A percentile compares a stretch with the other conserved stretches of the same genome.
Evolutionary conservation across 2,329 filamentous ascomycete species (phyloP).

Genomic region (Orbilia javanica): DNA sequence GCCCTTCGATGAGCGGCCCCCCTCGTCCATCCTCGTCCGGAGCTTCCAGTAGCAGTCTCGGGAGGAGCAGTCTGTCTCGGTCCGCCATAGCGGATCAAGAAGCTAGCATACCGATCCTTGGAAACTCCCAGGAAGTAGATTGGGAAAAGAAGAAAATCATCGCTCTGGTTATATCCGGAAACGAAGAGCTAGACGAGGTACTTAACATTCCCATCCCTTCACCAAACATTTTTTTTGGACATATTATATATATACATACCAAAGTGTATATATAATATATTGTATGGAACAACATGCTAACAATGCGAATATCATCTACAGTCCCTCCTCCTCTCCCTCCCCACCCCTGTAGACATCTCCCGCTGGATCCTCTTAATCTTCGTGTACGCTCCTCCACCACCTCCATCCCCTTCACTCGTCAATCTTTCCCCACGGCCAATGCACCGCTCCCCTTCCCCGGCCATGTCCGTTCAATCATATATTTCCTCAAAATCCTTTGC

Average conservation of each 20-base stretch:
- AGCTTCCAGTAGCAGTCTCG: slow-evolving; percentile 38
- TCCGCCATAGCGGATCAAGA: not conserved
- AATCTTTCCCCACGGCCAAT: slow-evolving; percentile 56
- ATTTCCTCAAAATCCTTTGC: slow-evolving; percentile 57
- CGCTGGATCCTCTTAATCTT: slow-evolving; percentile 59
- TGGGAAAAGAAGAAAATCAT: slow-evolving; percentile 57
- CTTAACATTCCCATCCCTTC: too few relatives aligned
- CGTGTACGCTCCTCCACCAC: slow-evolving; percentile 59
- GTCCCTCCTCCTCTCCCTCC: slow-evolving; percentile 58
- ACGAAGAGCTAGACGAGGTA: slow-evolving; percentile 58
- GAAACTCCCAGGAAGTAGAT: slow-evolving; percentile 55
- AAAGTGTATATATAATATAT: too few relatives aligned
- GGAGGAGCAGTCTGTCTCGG: slow-evolving; percentile 20
- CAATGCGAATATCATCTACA: not conserved
- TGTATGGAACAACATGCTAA: slow-evolving; percentile 36
- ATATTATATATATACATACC: not conserved
- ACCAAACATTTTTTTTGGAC: not conserved
- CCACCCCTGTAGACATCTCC: slow-evolving; percentile 57
- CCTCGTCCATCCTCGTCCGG: slow-evolving; percentile 41
- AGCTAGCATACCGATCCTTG: slow-evolving; percentile 33
- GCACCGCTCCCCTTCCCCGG: slow-evolving; percentile 53
- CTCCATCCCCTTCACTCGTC: slow-evolving; percentile 56
- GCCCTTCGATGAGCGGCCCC: slow-evolving; percentile 51
- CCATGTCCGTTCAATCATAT: slow-evolving; percentile 50
- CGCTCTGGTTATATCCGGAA: slow-evolving; percentile 45